Base-by-base conservation (phyloP, 306 rosid genomes). In the Macrotyloma uniflorum region DNA sequence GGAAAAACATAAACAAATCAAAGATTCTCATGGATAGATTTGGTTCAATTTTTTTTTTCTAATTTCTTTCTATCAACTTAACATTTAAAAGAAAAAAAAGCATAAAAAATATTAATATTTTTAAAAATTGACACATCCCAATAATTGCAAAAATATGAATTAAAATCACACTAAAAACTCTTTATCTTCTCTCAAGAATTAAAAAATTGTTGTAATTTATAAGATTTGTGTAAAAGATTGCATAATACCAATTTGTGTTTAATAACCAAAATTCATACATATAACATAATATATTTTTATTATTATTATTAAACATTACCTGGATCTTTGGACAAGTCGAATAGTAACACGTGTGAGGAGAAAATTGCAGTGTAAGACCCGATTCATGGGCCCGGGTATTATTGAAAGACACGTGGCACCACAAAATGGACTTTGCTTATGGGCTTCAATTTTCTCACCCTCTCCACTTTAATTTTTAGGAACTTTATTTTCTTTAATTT, bases 391-490 rank as follows among this genome's bases (percentile, higher is more conserved):
- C 18, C 54, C 12, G 7, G 49, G 4, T 70, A 70, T 64, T 63
- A 67, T 54, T 75, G 74, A 18, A 9, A 6, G 14, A 35, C 22
- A 80, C 67, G 79, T 84, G 87, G 82, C 82, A 63, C 72, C 68
- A 76, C 80, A 70, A 36, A 76, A 71, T 24, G 62, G 46, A 57
- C 62, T 50, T 84, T 80, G 75, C 85, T 76, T 76, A 11, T 36
- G 20, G 7, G 15, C 53, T 47, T 74, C 33, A 30, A 43, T 40
- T 59, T 42, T 46, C 42, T 10, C 16, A 33, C 28, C 3, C 16
- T 19, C 42, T 7, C 6, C 33, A 20, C 35, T 66, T 66, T 47
- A 14, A 49, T 38, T 42, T 64, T 66, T 53, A 30, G 54, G 5
- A 46, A 54, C 70, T 59, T 59, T 59, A 2, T 74, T 80, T 66